Base-by-base conservation (phyloP, 2,329 filamentous ascomycete species). In the Botryotinia globosa region DNA sequence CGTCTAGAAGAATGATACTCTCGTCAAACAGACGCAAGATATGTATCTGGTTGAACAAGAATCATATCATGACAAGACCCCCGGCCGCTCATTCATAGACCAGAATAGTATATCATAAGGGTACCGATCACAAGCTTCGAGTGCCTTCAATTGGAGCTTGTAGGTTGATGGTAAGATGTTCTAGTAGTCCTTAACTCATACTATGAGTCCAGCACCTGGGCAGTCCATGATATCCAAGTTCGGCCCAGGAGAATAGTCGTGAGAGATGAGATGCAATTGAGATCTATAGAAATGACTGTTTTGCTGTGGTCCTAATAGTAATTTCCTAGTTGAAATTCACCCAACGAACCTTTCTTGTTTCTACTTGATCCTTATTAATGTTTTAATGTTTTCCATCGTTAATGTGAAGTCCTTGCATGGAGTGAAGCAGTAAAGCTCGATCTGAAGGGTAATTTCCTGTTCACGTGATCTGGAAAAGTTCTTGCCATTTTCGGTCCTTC, bases 401-500 rank as follows among this genome's bases (percentile, higher is more conserved):
- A 25, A n/a, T 18, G 59, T 62, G 12, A 61, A 51, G 63, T 66
- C 37, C 64, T 14, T 67, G 64, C 48, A 42, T 67, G 64, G 48
- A 56, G 64, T 56, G 64, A 56, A 42, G 48, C 10, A 42, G 64
- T 67, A 48, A 34, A 56, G 48, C 18, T 68, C 18, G 39, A 39
- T 66, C 10, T 39, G 18, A 32, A 56, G 18, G 16, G 22, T 32
- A 58, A 42, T 6, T 32, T 25, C 5, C 29, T 18, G 0, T 20
- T 18, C 70, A 72, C 70, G 70, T 72, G 70, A 63, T 16, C 22
- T 34, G 7, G 4, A 66, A 56, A 66, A 66, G 44, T 70, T 70
- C 48, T 34, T 67, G 44, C 48, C 29, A 63, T 34, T 63, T 71
- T 34, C 44, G 62, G 62, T 64, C 62, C 63, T 59, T 68, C 69